A percentile compares a stretch with the other conserved stretches of the same genome.
Evolutionary conservation across 495 filamentous ascomycete species (phyloP).

Genomic region (Parathielavia hyrcaniae): DNA sequence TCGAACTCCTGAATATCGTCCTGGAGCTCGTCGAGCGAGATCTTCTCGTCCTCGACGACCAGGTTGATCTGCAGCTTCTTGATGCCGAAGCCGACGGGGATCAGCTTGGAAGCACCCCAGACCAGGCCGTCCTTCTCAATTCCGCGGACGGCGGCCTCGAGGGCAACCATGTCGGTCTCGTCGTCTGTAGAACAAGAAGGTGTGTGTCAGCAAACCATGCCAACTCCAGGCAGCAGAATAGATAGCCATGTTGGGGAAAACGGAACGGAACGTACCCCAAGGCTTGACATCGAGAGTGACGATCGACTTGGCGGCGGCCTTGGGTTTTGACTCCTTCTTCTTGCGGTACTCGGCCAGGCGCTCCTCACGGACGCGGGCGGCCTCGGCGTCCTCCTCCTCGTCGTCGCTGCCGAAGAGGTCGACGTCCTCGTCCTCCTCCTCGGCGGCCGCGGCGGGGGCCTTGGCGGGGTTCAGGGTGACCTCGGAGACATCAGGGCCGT

Average conservation of each 20-base stretch:
- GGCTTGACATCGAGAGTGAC: conserved; percentile 97
- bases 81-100: conserved; percentile 91
- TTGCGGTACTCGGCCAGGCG: conserved; percentile 88
- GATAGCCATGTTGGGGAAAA: background rate
- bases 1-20: conserved; percentile 73
- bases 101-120: conserved; percentile 89
- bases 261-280: conserved; percentile 69
- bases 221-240: background rate
- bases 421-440: conserved; percentile 74
- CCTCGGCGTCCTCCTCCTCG: conserved; percentile 88
- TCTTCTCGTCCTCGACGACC: conserved; percentile 94
- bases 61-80: conserved; percentile 99
- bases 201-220: background rate
- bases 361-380: conserved; percentile 73
- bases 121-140: conserved; percentile 92
- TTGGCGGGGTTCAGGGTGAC: conserved; percentile 77
- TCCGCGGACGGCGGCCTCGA: conserved; percentile 75
- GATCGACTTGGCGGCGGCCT: conserved; percentile 88
- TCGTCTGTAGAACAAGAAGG: conserved; percentile 51
- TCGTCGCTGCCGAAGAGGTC: conserved; percentile 86
- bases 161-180: conserved; percentile 78
- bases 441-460: conserved; percentile 52
- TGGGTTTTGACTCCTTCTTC: conserved; percentile 92
- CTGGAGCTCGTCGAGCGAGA: conserved; percentile 83
- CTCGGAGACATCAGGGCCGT: conserved; percentile 77